These are phyloP conservation scores for Pistacia atlantica DNA, from an alignment of 345 rosid species.

Conservation along the genomic window DNA sequence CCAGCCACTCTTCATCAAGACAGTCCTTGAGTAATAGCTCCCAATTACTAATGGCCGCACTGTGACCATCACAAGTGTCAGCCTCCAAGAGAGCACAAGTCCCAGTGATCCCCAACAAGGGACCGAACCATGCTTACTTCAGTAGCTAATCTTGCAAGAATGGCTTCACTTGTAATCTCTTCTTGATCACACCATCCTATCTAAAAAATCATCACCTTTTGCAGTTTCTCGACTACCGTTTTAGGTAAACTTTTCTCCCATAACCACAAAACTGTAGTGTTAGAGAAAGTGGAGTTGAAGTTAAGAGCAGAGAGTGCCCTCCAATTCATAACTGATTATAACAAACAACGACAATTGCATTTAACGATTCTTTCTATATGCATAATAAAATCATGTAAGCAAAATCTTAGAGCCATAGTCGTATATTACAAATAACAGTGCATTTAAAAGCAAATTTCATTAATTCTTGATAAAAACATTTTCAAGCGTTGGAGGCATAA, in stretches of 20 bases:
- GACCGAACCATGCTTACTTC: slow-evolving; percentile 65
- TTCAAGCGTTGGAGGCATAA: too few relatives aligned
- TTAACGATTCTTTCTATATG: too few relatives aligned
- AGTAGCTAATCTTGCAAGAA: slow-evolving; percentile 61
- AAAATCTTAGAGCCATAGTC: too few relatives aligned
- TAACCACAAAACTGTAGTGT: slow-evolving; percentile 60
- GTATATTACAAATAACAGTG: too few relatives aligned
- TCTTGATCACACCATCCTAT: slow-evolving; percentile 68
- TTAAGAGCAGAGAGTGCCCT: slow-evolving; percentile 30
- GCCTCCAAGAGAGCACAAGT: slow-evolving; percentile 57
- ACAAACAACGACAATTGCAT: too few relatives aligned
- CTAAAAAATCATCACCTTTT: slow-evolving; percentile 60
- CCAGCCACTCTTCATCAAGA: slow-evolving; percentile 61
- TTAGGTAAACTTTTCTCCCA: slow-evolving; percentile 69
- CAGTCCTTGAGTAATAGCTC: slow-evolving; percentile 51
- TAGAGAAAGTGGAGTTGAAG: slow-evolving; percentile 52
- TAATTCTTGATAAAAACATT: too few relatives aligned
- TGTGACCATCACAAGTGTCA: slow-evolving; percentile 56
- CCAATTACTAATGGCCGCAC: slow-evolving; percentile 63
- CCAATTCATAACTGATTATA: too few relatives aligned
- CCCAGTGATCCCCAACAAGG: slow-evolving; percentile 54
- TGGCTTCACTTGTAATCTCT: slow-evolving; percentile 64
- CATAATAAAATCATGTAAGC: too few relatives aligned
- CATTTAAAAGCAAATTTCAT: too few relatives aligned
- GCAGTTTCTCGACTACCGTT: slow-evolving; percentile 55